A percentile compares a stretch with the other conserved stretches of the same genome.
These are phyloP conservation scores for Chalaropsis ovoidea DNA, from an alignment of 2,329 filamentous ascomycete genomes.

Conservation along the genomic window DNA sequence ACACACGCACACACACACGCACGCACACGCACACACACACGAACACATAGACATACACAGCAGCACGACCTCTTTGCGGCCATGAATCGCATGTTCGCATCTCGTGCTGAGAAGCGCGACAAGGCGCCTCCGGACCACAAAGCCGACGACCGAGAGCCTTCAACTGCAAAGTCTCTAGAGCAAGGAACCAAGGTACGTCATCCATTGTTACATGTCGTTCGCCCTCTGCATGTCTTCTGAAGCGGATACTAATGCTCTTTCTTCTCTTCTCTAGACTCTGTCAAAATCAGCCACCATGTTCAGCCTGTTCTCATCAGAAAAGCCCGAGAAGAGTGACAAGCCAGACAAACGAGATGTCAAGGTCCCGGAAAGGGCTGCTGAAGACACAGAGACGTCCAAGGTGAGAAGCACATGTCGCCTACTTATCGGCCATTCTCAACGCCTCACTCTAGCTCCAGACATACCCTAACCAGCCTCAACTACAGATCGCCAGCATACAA, in stretches of 20 bases:
- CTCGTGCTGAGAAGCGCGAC: constrained; percentile 21
- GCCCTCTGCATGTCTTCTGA: not conserved
- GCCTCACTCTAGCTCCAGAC: not conserved
- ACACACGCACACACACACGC: not conserved
- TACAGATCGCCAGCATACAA: constrained; percentile 37
- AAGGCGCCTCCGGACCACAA: constrained; percentile 3
- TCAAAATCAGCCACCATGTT: constrained; percentile 19
- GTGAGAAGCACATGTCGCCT: constrained; percentile 27
- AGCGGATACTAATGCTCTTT: not conserved
- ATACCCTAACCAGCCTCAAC: not conserved
- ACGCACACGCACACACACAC: not conserved
- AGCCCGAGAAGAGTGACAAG: constrained; percentile 17
- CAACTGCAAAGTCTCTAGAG: constrained; percentile 13
- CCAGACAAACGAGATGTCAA: constrained; percentile 11
- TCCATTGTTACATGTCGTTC: not conserved
- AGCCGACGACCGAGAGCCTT: constrained; percentile 7
- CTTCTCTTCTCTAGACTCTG: constrained; percentile 2
- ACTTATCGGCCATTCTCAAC: not conserved
- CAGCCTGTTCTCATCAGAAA: constrained; percentile 16
- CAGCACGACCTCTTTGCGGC: not conserved
- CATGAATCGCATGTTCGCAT: constrained; percentile 21
- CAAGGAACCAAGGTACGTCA: constrained; percentile 17
- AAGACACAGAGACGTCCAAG: constrained; percentile 38
- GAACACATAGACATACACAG: not conserved
- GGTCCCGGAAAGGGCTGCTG: constrained; percentile 38